Evolutionary conservation across 805 yeast genomes (phyloP).

Genomic region (Saccharomycopsis synnaedendra): DNA sequence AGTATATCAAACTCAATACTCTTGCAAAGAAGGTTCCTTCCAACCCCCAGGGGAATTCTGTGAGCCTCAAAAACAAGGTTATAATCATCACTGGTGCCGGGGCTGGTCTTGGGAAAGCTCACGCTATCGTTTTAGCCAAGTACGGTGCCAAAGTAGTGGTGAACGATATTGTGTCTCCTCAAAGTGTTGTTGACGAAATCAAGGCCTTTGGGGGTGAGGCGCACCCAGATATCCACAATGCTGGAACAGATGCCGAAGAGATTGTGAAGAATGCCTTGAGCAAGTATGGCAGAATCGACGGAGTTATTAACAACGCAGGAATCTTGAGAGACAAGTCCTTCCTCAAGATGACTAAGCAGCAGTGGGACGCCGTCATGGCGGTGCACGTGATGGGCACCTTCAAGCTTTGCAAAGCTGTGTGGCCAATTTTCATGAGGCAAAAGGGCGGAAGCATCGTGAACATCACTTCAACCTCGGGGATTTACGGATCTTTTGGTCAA

Average conservation of each 20-base stretch:
- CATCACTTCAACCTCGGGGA: slow-evolving; percentile 92
- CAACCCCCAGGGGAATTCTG: slow-evolving; percentile 42
- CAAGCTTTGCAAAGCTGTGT: slow-evolving; percentile 75
- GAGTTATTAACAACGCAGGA: slow-evolving; percentile 89
- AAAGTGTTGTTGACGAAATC: slow-evolving; percentile 65
- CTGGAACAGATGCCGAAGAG: slow-evolving; percentile 59
- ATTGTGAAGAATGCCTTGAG: slow-evolving; percentile 70
- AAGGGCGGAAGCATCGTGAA: slow-evolving; percentile 75
- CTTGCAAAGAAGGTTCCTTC: slow-evolving; percentile 41
- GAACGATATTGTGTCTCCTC: slow-evolving; percentile 76
- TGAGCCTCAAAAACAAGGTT: slow-evolving; percentile 70
- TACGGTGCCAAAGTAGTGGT: slow-evolving; percentile 94
- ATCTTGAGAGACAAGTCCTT: slow-evolving; percentile 85
- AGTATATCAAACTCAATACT: slow-evolving; percentile 51
- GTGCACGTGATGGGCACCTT: slow-evolving; percentile 80
- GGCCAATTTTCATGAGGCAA: slow-evolving; percentile 81
- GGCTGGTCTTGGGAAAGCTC: slow-evolving; percentile 85
- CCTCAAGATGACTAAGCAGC: slow-evolving; percentile 68
- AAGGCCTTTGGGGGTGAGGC: slow-evolving; percentile 65
- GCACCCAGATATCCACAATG: slow-evolving; percentile 75
- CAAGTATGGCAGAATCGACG: slow-evolving; percentile 73
- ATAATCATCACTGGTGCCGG: slow-evolving; percentile 94
- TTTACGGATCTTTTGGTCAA: slow-evolving; percentile 96
- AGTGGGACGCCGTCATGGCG: slow-evolving; percentile 71
- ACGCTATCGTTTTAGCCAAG: slow-evolving; percentile 74